Conservation (phyloP, 2,329 filamentous ascomycete species). For the Endothia cerciana region DNA sequence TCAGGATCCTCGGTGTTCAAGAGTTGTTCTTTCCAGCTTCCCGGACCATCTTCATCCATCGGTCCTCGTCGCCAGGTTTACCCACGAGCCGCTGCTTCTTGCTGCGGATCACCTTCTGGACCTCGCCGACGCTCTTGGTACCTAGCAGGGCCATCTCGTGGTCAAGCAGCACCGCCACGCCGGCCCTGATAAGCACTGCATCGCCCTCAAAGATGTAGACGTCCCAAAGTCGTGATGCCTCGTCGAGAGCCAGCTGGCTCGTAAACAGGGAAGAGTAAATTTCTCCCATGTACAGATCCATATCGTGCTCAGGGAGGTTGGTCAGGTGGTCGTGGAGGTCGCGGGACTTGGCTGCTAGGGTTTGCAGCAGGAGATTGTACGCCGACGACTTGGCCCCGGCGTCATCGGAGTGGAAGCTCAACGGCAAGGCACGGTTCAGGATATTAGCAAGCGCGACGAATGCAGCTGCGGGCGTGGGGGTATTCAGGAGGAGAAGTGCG, state of each 20-base stretch:
- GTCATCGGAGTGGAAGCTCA: slow-evolving; percentile 77
- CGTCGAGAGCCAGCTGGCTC: slow-evolving; percentile 65
- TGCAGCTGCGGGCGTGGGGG: slow-evolving; percentile 63
- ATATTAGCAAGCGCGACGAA: slow-evolving; percentile 78
- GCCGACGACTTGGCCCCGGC: slow-evolving; percentile 68
- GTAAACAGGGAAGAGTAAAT: slow-evolving; percentile 71
- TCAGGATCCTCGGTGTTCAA: too few relatives aligned
- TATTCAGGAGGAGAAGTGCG: slow-evolving; percentile 73
- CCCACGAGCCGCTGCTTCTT: slow-evolving; percentile 43
- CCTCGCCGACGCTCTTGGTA: slow-evolving; percentile 48
- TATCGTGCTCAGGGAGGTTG: slow-evolving; percentile 48
- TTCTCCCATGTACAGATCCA: slow-evolving; percentile 59
- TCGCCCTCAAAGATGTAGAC: slow-evolving; percentile 85
- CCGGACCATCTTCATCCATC: slow-evolving; percentile 47
- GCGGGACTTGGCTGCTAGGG: slow-evolving; percentile 66
- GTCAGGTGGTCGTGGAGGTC: slow-evolving; percentile 68
- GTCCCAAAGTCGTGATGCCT: slow-evolving; percentile 77
- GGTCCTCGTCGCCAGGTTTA: slow-evolving; percentile 52
- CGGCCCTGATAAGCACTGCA: slow-evolving; percentile 69
- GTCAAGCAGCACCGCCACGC: slow-evolving; percentile 66
- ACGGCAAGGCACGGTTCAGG: slow-evolving; percentile 73
- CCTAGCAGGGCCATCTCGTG: slow-evolving; percentile 57
- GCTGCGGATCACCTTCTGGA: slow-evolving; percentile 44
- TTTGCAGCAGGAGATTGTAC: slow-evolving; percentile 71
- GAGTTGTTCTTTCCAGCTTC: slow-evolving; percentile 42